Evolutionary conservation across 331 rosid genomes (phyloP).

Genomic region (Spiraea crenata): DNA sequence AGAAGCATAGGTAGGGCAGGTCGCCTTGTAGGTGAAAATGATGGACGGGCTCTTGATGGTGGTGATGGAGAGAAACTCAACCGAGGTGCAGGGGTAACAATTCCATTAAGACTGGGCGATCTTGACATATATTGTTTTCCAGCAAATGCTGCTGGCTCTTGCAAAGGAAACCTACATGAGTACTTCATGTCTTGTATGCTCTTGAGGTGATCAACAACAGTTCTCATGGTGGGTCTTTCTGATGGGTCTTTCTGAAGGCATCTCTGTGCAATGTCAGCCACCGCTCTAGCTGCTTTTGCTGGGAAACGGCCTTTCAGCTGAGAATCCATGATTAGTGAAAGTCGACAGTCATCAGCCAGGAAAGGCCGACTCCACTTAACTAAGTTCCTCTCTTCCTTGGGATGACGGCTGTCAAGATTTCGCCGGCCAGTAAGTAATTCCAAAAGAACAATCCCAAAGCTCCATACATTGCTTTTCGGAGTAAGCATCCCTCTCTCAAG

Average conservation of each 20-base stretch:
- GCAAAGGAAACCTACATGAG: slow-evolving; percentile 79
- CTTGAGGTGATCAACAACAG: slow-evolving; percentile 73
- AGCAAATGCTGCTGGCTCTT: slow-evolving; percentile 62
- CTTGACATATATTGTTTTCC: slow-evolving; percentile 73
- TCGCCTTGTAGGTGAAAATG: slow-evolving; percentile 69
- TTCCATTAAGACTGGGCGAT: slow-evolving; percentile 89
- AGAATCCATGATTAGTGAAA: slow-evolving; percentile 88
- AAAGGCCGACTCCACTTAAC: slow-evolving; percentile 95
- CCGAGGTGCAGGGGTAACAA: slow-evolving; percentile 59
- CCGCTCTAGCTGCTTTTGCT: slow-evolving; percentile 76
- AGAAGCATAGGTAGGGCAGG: slow-evolving; percentile 35
- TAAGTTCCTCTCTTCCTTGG: slow-evolving; percentile 90
- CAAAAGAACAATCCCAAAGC: slow-evolving; percentile 85
- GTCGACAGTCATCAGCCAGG: slow-evolving; percentile 72
- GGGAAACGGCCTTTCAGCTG: slow-evolving; percentile 89
- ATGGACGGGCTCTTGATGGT: slow-evolving; percentile 46
- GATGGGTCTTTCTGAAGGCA: slow-evolving; percentile 96
- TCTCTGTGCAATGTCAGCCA: slow-evolving; percentile 82
- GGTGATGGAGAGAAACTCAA: slow-evolving; percentile 77
- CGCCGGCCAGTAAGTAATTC: slow-evolving; percentile 88
- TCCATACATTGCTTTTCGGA: slow-evolving; percentile 97
- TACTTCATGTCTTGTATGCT: slow-evolving; percentile 73
- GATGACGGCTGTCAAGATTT: slow-evolving; percentile 81
- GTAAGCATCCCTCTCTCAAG: slow-evolving; percentile 92
- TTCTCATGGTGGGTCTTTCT: slow-evolving; percentile 94